Percentiles rank a stretch among this genome's conserved stretches.
These are phyloP conservation scores for Penicillium psychrofluorescens DNA, from an alignment of 495 filamentous ascomycete genomes.

Conservation along the genomic window DNA sequence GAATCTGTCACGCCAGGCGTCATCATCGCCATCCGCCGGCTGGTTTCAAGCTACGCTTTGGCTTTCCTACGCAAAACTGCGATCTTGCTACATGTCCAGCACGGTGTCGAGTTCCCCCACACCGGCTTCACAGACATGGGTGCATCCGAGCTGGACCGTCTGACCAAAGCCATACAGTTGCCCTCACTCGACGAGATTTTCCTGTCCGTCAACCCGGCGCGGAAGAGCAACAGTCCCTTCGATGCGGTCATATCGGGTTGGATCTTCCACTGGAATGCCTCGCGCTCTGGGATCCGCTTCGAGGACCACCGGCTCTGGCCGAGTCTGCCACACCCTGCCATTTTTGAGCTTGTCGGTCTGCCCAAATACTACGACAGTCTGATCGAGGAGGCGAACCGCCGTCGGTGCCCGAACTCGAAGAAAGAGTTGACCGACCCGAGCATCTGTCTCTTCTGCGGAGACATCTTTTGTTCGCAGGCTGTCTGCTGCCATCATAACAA, in stretches of 20 bases:
- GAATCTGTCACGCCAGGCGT: constrained; percentile 30
- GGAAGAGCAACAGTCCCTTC: constrained; percentile 26
- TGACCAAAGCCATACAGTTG: constrained; percentile 65
- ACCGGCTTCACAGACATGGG: constrained; percentile 58
- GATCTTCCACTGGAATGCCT: constrained; percentile 60
- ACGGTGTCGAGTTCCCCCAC: constrained; percentile 79
- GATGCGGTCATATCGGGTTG: constrained; percentile 64
- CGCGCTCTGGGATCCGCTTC: constrained; percentile 34
- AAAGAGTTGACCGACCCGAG: constrained; percentile 84
- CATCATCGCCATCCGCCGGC: constrained; percentile 39
- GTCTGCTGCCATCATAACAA: constrained; percentile 75
- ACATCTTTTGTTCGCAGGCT: constrained; percentile 90
- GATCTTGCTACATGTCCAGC: constrained; percentile 79
- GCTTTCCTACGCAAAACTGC: constrained; percentile 80
- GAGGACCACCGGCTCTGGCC: constrained; percentile 37
- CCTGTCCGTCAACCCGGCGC: constrained; percentile 30
- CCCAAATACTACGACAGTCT: constrained; percentile 89
- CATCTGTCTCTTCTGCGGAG: constrained; percentile 92
- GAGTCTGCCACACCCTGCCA: constrained; percentile 71
- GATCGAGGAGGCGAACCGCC: constrained; percentile 80
- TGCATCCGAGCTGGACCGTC: constrained; percentile 71
- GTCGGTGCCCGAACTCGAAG: constrained; percentile 80
- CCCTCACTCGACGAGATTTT: constrained; percentile 78
- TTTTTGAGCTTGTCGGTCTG: constrained; percentile 88
- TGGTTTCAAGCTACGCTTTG: constrained; percentile 75